A percentile compares a stretch with the other conserved stretches of the same genome.
Evolutionary conservation across 2,329 filamentous ascomycete genomes (phyloP).

Genomic region (Chrysoporthe cubensis): DNA sequence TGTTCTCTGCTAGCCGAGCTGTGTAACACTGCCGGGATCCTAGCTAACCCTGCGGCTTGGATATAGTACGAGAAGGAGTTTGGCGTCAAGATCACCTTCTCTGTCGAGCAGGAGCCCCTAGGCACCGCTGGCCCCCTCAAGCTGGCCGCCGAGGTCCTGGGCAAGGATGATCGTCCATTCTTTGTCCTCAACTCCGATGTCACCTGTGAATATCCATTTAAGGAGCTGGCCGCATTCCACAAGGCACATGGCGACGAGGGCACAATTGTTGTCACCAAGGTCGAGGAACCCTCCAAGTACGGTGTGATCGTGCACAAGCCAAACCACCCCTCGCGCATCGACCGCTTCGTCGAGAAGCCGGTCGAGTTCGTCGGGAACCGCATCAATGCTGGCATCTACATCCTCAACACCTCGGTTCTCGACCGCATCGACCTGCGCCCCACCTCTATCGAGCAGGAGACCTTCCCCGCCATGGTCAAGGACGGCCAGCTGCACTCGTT

Average conservation of each 20-base stretch:
- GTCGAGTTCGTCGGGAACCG: conserved; percentile 98
- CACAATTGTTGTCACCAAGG: conserved; percentile 97
- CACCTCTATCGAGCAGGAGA: conserved; percentile 98
- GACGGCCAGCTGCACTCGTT: conserved; percentile 94
- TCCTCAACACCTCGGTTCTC: conserved; percentile 90
- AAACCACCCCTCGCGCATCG: conserved; percentile 86
- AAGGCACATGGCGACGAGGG: conserved; percentile 91
- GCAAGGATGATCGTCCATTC: conserved; percentile 92
- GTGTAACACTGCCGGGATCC: background rate
- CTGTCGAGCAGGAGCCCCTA: conserved; percentile 92
- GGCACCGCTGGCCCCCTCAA: conserved; percentile 95
- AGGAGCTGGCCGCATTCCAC: conserved; percentile 89
- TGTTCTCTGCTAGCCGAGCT: background rate
- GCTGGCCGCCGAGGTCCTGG: conserved; percentile 88
- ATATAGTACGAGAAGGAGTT: conserved; percentile 84
- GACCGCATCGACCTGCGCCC: conserved; percentile 92
- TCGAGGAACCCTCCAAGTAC: conserved; percentile 98
- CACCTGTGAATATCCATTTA: conserved; percentile 97
- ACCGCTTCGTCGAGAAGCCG: conserved; percentile 99
- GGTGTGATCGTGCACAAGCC: conserved; percentile 98
- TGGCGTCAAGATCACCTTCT: conserved; percentile 95
- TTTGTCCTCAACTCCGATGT: conserved; percentile 99
- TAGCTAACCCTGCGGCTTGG: conserved; percentile 3
- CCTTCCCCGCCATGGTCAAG: conserved; percentile 89
- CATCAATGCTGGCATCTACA: conserved; percentile 98